A percentile compares a stretch with the other conserved stretches of the same genome.
Evolutionary conservation across 352 stramenopile species (phyloP).

Genomic region (Phytophthora europaea): DNA sequence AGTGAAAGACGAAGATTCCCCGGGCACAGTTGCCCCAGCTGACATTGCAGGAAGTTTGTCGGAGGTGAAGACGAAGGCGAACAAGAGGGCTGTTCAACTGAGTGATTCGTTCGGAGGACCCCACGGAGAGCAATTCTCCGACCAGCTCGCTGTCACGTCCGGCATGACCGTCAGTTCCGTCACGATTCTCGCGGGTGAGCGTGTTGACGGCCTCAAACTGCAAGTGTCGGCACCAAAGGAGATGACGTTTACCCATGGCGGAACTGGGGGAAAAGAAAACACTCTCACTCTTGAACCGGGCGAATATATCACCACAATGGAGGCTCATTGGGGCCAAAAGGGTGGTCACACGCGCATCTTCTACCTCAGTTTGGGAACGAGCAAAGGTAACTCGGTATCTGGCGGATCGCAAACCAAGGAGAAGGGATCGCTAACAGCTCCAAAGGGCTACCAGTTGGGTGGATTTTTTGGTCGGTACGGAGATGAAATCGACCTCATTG

Average conservation of each 20-base stretch:
- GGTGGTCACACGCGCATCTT: conserved; percentile 20
- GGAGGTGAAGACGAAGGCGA: conserved; percentile 18
- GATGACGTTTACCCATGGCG: conserved; percentile 31
- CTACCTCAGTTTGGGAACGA: conserved; percentile 26
- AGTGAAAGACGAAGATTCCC: conserved; percentile 20
- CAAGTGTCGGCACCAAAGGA: conserved; percentile 22
- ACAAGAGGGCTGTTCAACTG: conserved; percentile 32
- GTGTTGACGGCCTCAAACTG: conserved; percentile 29
- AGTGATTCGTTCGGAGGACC: conserved; percentile 53
- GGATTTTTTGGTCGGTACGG: conserved; percentile 32
- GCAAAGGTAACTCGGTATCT: conserved; percentile 13
- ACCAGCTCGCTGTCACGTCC: conserved; percentile 34
- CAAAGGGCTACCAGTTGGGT: conserved; percentile 31
- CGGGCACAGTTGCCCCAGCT: conserved; percentile 18
- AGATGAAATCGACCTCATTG: conserved; percentile 30
- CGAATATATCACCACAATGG: conserved; percentile 30
- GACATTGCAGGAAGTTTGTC: conserved; percentile 34
- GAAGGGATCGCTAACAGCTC: conserved; percentile 19
- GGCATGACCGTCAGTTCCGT: conserved; percentile 35
- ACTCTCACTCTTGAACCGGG: conserved; percentile 15
- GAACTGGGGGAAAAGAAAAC: conserved; percentile 24
- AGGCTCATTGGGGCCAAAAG: conserved; percentile 19
- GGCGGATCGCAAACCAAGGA: conserved; percentile 28
- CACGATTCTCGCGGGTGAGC: conserved; percentile 33
- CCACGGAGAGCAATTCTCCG: conserved; percentile 53